Evolutionary conservation across 306 rosid species (phyloP).

Genomic region (Begonia peltatifolia): DNA sequence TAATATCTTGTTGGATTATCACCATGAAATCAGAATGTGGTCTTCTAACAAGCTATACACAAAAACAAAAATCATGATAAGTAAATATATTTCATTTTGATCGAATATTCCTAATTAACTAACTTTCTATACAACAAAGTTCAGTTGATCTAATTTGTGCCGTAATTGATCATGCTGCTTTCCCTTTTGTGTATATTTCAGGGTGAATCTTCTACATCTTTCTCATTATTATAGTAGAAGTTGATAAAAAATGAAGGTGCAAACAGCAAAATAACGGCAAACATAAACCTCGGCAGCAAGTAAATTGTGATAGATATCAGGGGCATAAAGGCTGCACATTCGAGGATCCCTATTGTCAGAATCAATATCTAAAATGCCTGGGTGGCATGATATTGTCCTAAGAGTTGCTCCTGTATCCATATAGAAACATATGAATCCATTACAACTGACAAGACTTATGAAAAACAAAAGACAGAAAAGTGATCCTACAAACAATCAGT

Average conservation of each 20-base stretch:
- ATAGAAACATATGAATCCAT: not conserved
- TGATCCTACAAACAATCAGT: no score
- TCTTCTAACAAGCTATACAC: slow-evolving; percentile 53
- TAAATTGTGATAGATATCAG: slow-evolving; percentile 52
- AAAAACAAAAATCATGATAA: slow-evolving; percentile 3
- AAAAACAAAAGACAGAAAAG: no score
- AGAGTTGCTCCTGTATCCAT: slow-evolving; percentile 22
- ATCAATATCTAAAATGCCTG: slow-evolving; percentile 43
- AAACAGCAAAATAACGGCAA: slow-evolving; percentile 3
- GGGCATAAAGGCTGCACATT: slow-evolving; percentile 54
- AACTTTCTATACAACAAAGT: not conserved
- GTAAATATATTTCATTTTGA: no score
- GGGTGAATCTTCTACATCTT: no score
- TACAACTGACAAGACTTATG: not conserved
- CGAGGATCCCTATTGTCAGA: slow-evolving; percentile 50
- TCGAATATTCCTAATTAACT: no score
- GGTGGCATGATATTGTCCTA: slow-evolving; percentile 21
- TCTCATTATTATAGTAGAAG: no score
- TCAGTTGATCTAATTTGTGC: slow-evolving; percentile 2
- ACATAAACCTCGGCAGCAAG: slow-evolving; percentile 68
- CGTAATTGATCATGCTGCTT: no score
- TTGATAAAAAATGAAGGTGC: slow-evolving; percentile 1
- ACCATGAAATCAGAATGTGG: slow-evolving; percentile 54
- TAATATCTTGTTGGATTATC: slow-evolving; percentile 59
- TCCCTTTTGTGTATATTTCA: no score